Evolutionary conservation across 1,284 basidiomycete genomes (phyloP), one percentile per base, ranked within the genome.

Genomic region (Ceratorhiza oryzae-sativae): DNA sequence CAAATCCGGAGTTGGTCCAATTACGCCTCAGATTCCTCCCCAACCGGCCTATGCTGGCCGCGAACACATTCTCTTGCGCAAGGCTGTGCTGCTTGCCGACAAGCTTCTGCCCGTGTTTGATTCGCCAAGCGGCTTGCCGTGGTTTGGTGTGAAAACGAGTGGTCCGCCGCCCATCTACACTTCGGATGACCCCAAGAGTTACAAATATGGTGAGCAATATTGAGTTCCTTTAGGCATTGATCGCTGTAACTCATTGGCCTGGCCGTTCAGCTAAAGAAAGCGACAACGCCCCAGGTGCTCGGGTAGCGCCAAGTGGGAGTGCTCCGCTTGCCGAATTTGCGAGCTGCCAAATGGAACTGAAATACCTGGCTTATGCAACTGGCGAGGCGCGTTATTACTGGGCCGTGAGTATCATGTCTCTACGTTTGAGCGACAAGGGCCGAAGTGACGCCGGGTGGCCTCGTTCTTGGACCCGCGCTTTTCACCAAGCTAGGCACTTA

Each of bases 301-400:
- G 79, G 23, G 77, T 83, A 18, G 18, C 30, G 83, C 83, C 18
- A 75, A 65, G 53, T 27, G 67, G 67, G 42, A 9, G 30, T n/a
- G 73, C 73, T 1, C 72, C 82, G 20, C 79, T 89, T 27, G 87
- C 86, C 0, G 87, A 88, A 77, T 83, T 87, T 45, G 84, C 84
- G 12, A 86, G 83, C 30, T 80, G 85, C 71, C 87, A 88, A 73
- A 74, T 88, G 71, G 87, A 88, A 76, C 88, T 87, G 75, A 79
- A 84, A 39, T 88, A 87, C 63, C 81, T 88, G 4, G 84, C 86
- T 0, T 86, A 86, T 34, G 49, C 51, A 25, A 65, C 73, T 51
- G 61, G 68, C 45, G 36, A 59, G 27, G 45, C 23, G 18, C 18
- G 62, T 18, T 56, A 72, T 46, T 62, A 61, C 32, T 58, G 41